These are phyloP conservation scores for Cladorrhinum sp. DNA, from an alignment of 2,329 filamentous ascomycete genomes.

Conservation along the genomic window DNA sequence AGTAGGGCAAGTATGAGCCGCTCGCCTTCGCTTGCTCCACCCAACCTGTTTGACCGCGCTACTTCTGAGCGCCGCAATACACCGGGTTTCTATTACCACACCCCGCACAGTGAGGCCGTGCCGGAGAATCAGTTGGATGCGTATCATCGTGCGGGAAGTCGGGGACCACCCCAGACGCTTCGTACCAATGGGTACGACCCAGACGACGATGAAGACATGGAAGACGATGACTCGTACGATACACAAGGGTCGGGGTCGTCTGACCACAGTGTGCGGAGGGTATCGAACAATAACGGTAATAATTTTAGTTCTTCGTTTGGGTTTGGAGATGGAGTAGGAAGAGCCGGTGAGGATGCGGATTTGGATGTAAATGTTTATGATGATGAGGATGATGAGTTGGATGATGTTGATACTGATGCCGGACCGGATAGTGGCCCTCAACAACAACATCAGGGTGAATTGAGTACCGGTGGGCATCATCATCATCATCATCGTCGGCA, in stretches of 20 bases:
- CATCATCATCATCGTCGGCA: slow-evolving; percentile 1
- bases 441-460: not conserved
- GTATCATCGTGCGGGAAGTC: slow-evolving; percentile 29
- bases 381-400: slow-evolving; percentile 32
- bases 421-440: too few relatives aligned
- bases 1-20: slow-evolving; percentile 39
- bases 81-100: slow-evolving; percentile 69
- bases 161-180: slow-evolving; percentile 15
- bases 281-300: not conserved
- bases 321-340: not conserved
- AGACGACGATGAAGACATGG: slow-evolving; percentile 35
- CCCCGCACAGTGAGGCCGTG: slow-evolving; percentile 65
- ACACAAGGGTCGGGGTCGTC: slow-evolving; percentile 19
- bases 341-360: slow-evolving; percentile 29
- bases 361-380: slow-evolving; percentile 32
- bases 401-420: slow-evolving; percentile 28
- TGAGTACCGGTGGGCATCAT: not conserved
- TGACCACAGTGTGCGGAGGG: slow-evolving; percentile 9
- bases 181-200: slow-evolving; percentile 29
- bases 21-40: slow-evolving; percentile 32
- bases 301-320: slow-evolving; percentile 14
- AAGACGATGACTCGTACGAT: slow-evolving; percentile 17
- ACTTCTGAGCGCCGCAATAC: slow-evolving; percentile 43
- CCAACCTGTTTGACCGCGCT: slow-evolving; percentile 42
- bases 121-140: slow-evolving; percentile 34